phyloP scores from a whole-genome alignment of 140 eudicot species.

The Bidens hawaiensis region DNA sequence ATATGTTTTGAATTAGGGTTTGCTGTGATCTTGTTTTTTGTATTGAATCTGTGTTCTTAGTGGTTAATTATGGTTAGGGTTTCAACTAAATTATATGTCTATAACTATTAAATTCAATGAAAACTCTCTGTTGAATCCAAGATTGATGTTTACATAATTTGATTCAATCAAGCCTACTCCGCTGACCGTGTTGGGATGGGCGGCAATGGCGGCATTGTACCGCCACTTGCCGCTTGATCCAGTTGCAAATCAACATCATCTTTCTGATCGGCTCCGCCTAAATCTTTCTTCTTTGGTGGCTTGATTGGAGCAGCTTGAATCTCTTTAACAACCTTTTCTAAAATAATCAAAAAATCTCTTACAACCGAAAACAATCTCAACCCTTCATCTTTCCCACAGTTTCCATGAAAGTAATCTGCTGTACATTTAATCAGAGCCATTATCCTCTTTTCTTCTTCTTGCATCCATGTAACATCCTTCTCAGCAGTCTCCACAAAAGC shows the following conservation, averaged over 20 bases:
- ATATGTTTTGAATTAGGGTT: too few relatives aligned
- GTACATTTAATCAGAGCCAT: constrained; percentile 74
- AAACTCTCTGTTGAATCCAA: neutral
- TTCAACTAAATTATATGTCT: constrained; percentile 15
- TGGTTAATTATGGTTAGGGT: neutral
- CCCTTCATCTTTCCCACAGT: constrained; percentile 82
- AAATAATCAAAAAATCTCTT: constrained; percentile 70
- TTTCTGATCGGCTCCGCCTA: neutral
- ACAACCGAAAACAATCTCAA: constrained; percentile 72
- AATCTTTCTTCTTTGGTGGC: constrained; percentile 33
- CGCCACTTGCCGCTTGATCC: neutral
- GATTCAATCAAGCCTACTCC: neutral
- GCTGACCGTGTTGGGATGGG: neutral
- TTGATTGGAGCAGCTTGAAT: constrained; percentile 49
- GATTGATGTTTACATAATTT: neutral
- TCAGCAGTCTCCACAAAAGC: constrained; percentile 70
- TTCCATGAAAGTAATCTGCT: constrained; percentile 90
- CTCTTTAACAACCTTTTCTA: constrained; percentile 71
- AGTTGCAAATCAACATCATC: neutral
- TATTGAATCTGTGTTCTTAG: neutral
- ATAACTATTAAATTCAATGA: constrained; percentile 8
- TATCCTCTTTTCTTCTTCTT: constrained; percentile 76
- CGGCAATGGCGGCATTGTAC: neutral
- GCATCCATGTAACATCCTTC: constrained; percentile 51
- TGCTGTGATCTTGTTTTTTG: neutral